Percentiles rank a stretch among this genome's conserved stretches.
Evolutionary conservation across 441 rosid species (phyloP).

Genomic region (Adansonia grandidieri): DNA sequence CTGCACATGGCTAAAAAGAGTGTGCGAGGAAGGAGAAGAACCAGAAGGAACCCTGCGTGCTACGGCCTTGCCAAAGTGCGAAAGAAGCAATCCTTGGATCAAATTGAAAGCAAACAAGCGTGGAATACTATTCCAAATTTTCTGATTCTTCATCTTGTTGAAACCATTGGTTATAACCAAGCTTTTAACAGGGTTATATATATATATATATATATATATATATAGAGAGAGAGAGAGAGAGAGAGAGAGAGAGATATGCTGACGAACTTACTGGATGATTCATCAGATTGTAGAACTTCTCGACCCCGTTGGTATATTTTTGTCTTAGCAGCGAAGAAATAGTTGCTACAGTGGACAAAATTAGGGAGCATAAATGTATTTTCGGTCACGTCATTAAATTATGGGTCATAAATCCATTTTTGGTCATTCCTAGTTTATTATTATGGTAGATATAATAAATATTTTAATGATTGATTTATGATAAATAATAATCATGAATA

Average conservation of each 20-base stretch:
- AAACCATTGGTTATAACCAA: not conserved
- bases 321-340: not conserved
- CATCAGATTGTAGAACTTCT: not conserved
- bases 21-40: not conserved
- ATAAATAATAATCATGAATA: no score
- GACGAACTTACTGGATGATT: not conserved
- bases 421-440: no score
- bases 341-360: no score
- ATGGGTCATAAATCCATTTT: no score
- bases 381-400: no score
- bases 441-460: no score
- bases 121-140: not conserved
- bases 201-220: not conserved
- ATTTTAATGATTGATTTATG: no score
- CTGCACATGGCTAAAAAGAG: no score
- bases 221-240: no score
- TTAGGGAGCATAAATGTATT: no score
- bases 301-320: not conserved
- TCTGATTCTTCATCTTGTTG: constrained; percentile 3
- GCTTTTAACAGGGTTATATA: not conserved
- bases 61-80: not conserved
- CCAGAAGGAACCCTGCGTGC: not conserved
- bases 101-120: not conserved
- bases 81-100: not conserved
- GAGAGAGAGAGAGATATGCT: no score